Conservation (phyloP, 305 asterid species). For the Rubia tinctorum region DNA sequence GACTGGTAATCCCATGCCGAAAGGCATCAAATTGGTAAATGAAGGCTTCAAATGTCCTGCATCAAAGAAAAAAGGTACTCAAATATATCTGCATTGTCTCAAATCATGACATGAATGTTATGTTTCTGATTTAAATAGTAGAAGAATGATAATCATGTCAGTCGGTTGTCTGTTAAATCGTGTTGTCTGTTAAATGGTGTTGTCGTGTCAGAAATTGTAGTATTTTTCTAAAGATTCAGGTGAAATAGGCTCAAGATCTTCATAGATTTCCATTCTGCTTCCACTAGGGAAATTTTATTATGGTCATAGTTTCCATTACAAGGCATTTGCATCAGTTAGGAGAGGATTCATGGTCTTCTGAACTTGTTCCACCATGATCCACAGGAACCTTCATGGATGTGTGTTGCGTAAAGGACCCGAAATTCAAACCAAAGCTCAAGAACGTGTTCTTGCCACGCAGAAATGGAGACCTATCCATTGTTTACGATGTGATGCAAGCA, state of each 20-base stretch:
- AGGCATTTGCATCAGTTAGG: too few relatives aligned
- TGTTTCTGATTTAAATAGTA: not conserved
- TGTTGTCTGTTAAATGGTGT: too few relatives aligned
- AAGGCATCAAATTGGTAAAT: slow-evolving; percentile 48
- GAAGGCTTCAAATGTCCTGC: slow-evolving; percentile 79
- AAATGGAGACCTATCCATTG: slow-evolving; percentile 61
- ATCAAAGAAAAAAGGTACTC: slow-evolving; percentile 36
- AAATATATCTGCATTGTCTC: not conserved
- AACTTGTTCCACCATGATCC: slow-evolving; percentile 7
- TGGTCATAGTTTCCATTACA: too few relatives aligned
- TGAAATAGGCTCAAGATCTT: too few relatives aligned
- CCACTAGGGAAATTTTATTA: too few relatives aligned
- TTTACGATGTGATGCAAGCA: slow-evolving; percentile 67
- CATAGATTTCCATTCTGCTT: too few relatives aligned
- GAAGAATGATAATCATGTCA: not conserved
- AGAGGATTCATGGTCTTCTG: not conserved
- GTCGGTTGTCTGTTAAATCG: too few relatives aligned
- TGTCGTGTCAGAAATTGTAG: too few relatives aligned
- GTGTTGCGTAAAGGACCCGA: slow-evolving; percentile 73
- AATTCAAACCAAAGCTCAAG: slow-evolving; percentile 46
- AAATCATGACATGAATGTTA: too few relatives aligned
- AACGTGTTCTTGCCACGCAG: slow-evolving; percentile 49
- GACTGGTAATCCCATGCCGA: slow-evolving; percentile 64
- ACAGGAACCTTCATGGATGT: slow-evolving; percentile 54
- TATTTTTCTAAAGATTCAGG: too few relatives aligned